phyloP scores from a whole-genome alignment of 192 early-diverging fungal genomes.

The Backusella psychrophila region DNA sequence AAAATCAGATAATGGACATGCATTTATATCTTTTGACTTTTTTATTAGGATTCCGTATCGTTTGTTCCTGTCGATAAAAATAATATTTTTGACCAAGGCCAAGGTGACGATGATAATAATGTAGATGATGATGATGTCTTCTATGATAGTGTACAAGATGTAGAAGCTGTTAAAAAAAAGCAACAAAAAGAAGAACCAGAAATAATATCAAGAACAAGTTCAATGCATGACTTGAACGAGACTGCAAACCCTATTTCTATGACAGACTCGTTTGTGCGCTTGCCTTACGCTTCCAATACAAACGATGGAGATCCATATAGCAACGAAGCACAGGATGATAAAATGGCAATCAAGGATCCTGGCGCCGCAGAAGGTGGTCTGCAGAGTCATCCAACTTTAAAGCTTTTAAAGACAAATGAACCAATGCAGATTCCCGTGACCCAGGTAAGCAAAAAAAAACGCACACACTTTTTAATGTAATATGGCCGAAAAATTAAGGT shows the following conservation, averaged over 20 bases:
- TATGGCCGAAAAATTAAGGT: neutral
- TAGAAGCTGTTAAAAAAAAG: neutral
- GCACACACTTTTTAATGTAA: neutral
- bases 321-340: neutral
- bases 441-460: slow-evolving; percentile 41
- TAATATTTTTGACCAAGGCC: neutral
- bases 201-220: slow-evolving; percentile 19
- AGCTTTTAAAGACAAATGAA: slow-evolving; percentile 50
- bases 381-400: slow-evolving; percentile 12
- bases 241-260: slow-evolving; percentile 31
- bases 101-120: neutral
- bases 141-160: slow-evolving; percentile 31
- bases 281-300: slow-evolving; percentile 47
- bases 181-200: neutral
- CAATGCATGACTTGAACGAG: slow-evolving; percentile 28
- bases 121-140: slow-evolving; percentile 10
- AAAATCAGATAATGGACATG: neutral
- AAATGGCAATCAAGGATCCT: slow-evolving; percentile 30
- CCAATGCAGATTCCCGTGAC: slow-evolving; percentile 68
- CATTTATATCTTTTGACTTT: neutral
- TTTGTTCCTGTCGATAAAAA: neutral
- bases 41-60: neutral
- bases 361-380: slow-evolving; percentile 50
- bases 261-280: slow-evolving; percentile 51
- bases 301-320: slow-evolving; percentile 30